Evolutionary conservation across 139 green algal genomes (phyloP).

Genomic region (Micromonas commoda): DNA sequence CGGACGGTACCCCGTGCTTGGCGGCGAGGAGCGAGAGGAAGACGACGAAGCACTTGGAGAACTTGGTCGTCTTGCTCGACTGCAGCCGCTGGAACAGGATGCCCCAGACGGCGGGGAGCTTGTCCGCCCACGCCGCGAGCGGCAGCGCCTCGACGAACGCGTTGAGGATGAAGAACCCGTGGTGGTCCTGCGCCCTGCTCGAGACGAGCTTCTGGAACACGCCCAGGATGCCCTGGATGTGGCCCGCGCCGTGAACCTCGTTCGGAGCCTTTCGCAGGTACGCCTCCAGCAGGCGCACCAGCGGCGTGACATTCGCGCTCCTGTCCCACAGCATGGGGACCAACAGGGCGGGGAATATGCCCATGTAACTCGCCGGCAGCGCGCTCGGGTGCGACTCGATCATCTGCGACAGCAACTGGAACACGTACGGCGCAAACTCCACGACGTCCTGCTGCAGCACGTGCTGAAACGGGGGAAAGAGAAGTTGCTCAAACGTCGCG

Average conservation of each 20-base stretch:
- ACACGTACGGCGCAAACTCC: constrained; percentile 57
- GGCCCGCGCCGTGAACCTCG: constrained; percentile 53
- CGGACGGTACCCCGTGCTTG: constrained; percentile 49
- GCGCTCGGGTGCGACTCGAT: constrained; percentile 65
- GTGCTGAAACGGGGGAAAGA: constrained; percentile 92
- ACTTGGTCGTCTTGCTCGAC: constrained; percentile 33
- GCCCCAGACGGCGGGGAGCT: constrained; percentile 59
- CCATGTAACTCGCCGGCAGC: constrained; percentile 66
- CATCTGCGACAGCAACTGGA: constrained; percentile 75
- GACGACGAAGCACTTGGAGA: constrained; percentile 32
- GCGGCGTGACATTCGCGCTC: constrained; percentile 81
- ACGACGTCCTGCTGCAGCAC: constrained; percentile 78
- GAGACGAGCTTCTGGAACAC: constrained; percentile 91
- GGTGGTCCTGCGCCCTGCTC: constrained; percentile 74
- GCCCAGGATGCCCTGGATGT: constrained; percentile 77
- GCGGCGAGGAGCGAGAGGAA: constrained; percentile 45
- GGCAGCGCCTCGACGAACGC: constrained; percentile 64
- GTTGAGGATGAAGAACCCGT: constrained; percentile 85
- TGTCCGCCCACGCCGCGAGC: constrained; percentile 43
- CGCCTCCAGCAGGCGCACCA: constrained; percentile 86
- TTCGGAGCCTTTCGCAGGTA: constrained; percentile 68
- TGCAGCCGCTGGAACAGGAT: constrained; percentile 63
- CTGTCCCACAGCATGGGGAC: constrained; percentile 84
- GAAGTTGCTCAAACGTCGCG: constrained; percentile 59
- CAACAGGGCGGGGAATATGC: constrained; percentile 80